Evolutionary conservation across 345 rosid genomes (phyloP), one percentile per base, ranked within the genome.

Genomic region (Brassica napus): DNA sequence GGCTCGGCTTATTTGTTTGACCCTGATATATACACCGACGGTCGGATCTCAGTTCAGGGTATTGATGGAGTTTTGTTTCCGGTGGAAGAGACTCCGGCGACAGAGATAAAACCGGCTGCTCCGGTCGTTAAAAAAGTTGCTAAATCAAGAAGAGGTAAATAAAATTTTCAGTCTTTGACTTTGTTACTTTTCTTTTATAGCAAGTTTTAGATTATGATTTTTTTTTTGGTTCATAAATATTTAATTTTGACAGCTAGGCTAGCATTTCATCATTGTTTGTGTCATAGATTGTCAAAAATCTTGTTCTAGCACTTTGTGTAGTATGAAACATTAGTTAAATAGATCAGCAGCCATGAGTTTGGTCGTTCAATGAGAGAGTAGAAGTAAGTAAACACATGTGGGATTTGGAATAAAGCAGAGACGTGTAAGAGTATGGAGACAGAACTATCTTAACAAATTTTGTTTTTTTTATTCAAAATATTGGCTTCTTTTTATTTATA

Each of bases 11-110:
- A 95, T 66, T 71, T 95, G 84, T 93, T 90, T 35, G 99, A 95
- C 32, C 99, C 99, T n/a, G 99, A 95, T 79, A 93, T 95, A 39
- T 93, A 89, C 68, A 92, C 94, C 1, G 99, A 95, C 35, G 97
- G 98, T 10, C 80, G 98, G 79, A 95, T 95, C 69, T 93, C 98
- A 0, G 98, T 93, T 49, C 98, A 93, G 75, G 99, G 99, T 39
- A 87, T 95, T 3, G 99, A 95, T 42, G 90, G 90, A 23, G 97
- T 95, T 32, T 79, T 95, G 84, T 86, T 93, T 24, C 94, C 97
- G 59, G 77, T 60, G 72, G 90, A 85, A 28, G 94, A 91, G 71
- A 74, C 86, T 34, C 75, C 71, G 31, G 44, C 74, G 7, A 72
- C 59, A 34, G 78, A 82, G 72, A 42, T 62, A 0, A 68, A 74